Conservation (phyloP, 192 early-diverging fungal species). For the Piromyces finnis region DNA sequence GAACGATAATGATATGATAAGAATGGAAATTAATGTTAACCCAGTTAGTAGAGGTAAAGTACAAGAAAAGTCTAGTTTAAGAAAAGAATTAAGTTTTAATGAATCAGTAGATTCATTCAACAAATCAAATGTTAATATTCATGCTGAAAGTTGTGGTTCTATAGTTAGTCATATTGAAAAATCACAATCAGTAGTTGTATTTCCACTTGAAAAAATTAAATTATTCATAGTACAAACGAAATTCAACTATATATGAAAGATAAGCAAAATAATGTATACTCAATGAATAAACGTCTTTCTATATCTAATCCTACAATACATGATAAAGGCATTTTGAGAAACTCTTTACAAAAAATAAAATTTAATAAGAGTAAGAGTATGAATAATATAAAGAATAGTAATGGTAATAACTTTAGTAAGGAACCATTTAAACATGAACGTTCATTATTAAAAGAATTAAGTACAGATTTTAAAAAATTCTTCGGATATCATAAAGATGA, state of each 20-base stretch:
- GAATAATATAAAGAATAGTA: neutral
- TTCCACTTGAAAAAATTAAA: too few relatives aligned
- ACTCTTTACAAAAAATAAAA: neutral
- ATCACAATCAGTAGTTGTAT: too few relatives aligned
- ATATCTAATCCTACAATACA: neutral
- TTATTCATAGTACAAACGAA: too few relatives aligned
- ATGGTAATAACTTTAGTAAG: neutral
- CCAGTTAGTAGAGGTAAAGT: neutral
- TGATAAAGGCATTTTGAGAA: neutral
- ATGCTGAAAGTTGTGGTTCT: too few relatives aligned
- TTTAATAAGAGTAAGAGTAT: neutral
- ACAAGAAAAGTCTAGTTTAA: neutral
- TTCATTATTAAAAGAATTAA: neutral
- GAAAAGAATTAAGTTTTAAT: neutral
- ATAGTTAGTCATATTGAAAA: too few relatives aligned
- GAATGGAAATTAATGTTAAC: neutral
- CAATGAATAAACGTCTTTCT: neutral
- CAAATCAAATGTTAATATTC: too few relatives aligned
- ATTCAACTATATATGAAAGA: too few relatives aligned
- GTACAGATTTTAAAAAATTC: neutral
- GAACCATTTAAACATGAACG: neutral
- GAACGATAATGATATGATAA: neutral
- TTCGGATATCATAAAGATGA: neutral
- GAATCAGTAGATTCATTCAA: too few relatives aligned
- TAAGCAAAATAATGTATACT: neutral